Conservation (phyloP, 352 stramenopile genomes). For the Phytophthora meadii region DNA sequence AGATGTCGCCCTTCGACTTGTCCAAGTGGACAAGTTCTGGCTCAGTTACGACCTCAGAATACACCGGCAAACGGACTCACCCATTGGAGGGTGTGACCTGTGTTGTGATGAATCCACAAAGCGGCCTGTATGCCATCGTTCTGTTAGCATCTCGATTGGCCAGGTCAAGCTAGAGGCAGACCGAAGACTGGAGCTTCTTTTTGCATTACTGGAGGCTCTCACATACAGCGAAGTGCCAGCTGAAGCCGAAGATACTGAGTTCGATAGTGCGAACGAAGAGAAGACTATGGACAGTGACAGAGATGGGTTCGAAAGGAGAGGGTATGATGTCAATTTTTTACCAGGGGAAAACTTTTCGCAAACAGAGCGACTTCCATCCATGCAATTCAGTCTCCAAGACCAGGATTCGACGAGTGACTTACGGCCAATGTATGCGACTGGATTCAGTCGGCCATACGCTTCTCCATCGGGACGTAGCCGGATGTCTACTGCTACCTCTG, state of each 20-base stretch:
- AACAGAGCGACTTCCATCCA: constrained; percentile 67
- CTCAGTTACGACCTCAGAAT: constrained; percentile 78
- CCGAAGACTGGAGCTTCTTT: constrained; percentile 80
- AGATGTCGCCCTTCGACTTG: constrained; percentile 86
- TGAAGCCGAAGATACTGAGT: constrained; percentile 37
- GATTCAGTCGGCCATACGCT: constrained; percentile 56
- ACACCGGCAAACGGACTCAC: constrained; percentile 49
- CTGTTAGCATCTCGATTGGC: constrained; percentile 68
- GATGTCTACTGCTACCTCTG: constrained; percentile 77
- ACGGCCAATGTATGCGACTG: constrained; percentile 69
- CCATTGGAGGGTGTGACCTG: constrained; percentile 54
- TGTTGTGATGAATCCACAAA: constrained; percentile 72
- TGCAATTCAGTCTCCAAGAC: constrained; percentile 71
- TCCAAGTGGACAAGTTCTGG: constrained; percentile 85
- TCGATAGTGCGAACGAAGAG: constrained; percentile 41
- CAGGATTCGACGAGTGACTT: constrained; percentile 52
- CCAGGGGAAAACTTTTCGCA: constrained; percentile 37
- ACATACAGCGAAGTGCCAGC: constrained; percentile 48
- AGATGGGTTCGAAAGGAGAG: constrained; percentile 22
- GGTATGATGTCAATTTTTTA: constrained; percentile 44
- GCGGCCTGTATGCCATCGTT: constrained; percentile 65
- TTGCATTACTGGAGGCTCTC: constrained; percentile 80
- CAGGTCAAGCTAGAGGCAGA: constrained; percentile 90
- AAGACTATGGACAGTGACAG: constrained; percentile 39
- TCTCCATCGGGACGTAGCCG: constrained; percentile 72